Evolutionary conservation across 345 rosid species (phyloP), one percentile per base, ranked within the genome.

Genomic region (Citrus australasica): DNA sequence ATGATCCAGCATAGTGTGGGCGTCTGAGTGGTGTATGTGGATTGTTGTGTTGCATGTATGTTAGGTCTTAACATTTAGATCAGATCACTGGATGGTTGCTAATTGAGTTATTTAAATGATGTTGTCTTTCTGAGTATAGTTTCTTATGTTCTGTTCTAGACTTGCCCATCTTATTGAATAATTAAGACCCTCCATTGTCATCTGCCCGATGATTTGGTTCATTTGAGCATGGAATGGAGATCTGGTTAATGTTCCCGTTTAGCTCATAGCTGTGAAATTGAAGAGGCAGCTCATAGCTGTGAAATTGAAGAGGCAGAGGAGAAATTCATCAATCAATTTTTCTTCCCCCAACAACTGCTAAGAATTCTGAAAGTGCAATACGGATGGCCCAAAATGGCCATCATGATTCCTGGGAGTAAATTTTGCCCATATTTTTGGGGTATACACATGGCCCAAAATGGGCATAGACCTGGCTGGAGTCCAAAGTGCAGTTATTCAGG

Each of bases 11-110:
- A 24, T 21, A n/a, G 48, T 13, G 51, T 5, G 51, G 76, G 70
- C 67, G 11, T 68, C 56, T 9, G 79, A 30, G 27, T 69, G 40
- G 53, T 60, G 55, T 77, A 48, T 68, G 65, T 80, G 63, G 60
- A 59, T 64, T 78, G 67, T 79, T 9, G 61, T 38, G 33, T 30
- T 38, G 65, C 58, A 71, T 73, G 51, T 72, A 51, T 63, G 19
- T 55, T 68, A 60, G 65, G 62, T 67, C n/a, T 67, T 83, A 77
- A 58, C 75, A 38, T 77, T 85, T 76, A 80, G 83, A 83, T 69
- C 32, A 60, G 46, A 63, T 53, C 58, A 56, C 63, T 38, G 48
- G 75, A 77, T 46, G 59, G 64, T 55, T 71, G 73, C 82, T 75
- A 48, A 73, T 77, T 24, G 68, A 76, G 61, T 64, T 63, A 33